Base-by-base conservation (phyloP, 2,329 filamentous ascomycete species). In the Fusarium tricinctum region DNA sequence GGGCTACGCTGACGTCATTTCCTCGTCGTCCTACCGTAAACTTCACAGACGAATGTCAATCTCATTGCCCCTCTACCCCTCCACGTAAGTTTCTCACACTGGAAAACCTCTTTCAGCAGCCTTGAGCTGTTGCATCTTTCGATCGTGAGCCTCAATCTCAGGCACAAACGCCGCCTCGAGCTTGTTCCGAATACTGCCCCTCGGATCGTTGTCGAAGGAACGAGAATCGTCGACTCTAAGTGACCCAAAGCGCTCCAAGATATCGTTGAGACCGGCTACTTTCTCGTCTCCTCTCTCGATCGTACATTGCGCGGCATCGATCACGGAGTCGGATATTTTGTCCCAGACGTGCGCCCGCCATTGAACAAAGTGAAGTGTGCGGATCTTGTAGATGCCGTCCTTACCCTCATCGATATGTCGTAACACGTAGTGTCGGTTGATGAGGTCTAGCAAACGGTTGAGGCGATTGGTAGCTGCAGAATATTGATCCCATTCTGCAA, bases 361-460 rank as follows among this genome's bases (percentile, higher is more conserved):
- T 22, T 54, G 51, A 4, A 54, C 42, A 15, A 20, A 46, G 17
- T 54, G 51, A 20, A 54, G 42, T 10, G 30, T 38, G 22, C 39
- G 42, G n/a, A 46, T 46, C 2, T 3, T 3, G 22, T 38, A 54
- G 7, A 46, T 6, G 13, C 30, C 32, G 17, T 8, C 28, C 6
- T 38, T 46, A 5, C 32, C 32, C n/a, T 54, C 42, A 6, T 54
- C 51, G 5, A 46, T 28, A n/a, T 5, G 17, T 13, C 42, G 20
- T 5, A 17, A 2, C 4, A 54, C 17, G 32, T 30, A 46, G 17
- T 54, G 51, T 14, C 51, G 42, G 14, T 54, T 54, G 19, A 54
- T 14, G 23, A 54, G 42, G 8, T 54, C 28, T 2, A 54, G 1
- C 13, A 54, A 15, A 10, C 20, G 51, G n/a, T 54, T 22, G 6